Evolutionary conservation across 2,329 filamentous ascomycete species (phyloP).

Genomic region (Shiraia sp.): DNA sequence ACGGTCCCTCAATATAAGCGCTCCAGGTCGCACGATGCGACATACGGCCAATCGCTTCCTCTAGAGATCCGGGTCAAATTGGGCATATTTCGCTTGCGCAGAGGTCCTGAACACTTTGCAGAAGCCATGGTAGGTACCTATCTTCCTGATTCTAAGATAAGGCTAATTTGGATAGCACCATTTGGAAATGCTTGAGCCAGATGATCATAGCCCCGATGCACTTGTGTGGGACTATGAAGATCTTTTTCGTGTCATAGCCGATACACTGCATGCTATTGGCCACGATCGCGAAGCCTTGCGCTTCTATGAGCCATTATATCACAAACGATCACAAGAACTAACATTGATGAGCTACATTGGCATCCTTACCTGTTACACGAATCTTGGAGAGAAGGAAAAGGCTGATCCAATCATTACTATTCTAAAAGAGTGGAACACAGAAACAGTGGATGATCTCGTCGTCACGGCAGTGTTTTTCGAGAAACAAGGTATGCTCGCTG

Average conservation of each 20-base stretch:
- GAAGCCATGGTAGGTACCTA: constrained; percentile 71
- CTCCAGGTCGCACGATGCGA: constrained; percentile 56
- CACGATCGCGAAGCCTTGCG: constrained; percentile 59
- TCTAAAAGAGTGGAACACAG: constrained; percentile 71
- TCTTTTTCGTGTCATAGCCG: constrained; percentile 74
- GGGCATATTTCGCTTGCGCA: constrained; percentile 77
- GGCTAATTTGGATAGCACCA: constrained; percentile 41
- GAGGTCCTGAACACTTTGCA: constrained; percentile 62
- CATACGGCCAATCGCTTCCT: constrained; percentile 76
- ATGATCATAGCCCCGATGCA: constrained; percentile 55
- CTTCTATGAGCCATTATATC: constrained; percentile 58
- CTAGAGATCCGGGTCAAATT: constrained; percentile 83
- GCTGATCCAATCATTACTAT: constrained; percentile 79
- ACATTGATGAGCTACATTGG: constrained; percentile 37
- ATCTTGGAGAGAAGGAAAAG: constrained; percentile 64
- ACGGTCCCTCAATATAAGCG: constrained; percentile 64
- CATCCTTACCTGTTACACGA: constrained; percentile 66
- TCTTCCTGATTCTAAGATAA: neutral
- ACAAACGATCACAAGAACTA: constrained; percentile 26
- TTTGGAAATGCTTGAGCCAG: constrained; percentile 68
- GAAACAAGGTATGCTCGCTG: constrained; percentile 64
- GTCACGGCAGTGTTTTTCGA: constrained; percentile 86
- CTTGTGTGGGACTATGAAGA: constrained; percentile 71
- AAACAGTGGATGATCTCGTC: constrained; percentile 75
- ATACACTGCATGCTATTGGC: constrained; percentile 58